phyloP scores from a whole-genome alignment of 1,139 yeast species.

The Suhomyces kunorum region DNA sequence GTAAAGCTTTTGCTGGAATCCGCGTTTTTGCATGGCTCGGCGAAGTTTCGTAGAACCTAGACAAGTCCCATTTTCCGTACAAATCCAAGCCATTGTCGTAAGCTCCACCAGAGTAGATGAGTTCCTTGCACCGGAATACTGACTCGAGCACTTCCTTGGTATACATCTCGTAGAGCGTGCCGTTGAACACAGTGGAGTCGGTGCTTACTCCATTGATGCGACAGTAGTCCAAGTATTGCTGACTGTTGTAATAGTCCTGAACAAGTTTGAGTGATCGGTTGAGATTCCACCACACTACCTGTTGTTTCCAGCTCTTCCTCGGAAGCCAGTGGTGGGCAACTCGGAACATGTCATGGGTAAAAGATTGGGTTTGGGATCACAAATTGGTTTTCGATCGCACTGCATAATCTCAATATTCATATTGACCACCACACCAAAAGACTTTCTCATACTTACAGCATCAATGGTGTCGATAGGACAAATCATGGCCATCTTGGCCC shows the following conservation, averaged over 20 bases:
- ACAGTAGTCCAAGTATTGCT: constrained; percentile 35
- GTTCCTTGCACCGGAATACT: constrained; percentile 44
- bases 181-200: constrained; percentile 56
- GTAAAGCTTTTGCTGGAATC: constrained; percentile 11
- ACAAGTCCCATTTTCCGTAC: constrained; percentile 58
- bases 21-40: constrained; percentile 2
- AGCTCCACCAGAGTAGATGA: constrained; percentile 58
- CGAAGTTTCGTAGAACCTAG: constrained; percentile 23
- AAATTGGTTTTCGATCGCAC: constrained; percentile 2
- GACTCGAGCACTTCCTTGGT: constrained; percentile 49
- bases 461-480: constrained; percentile 3
- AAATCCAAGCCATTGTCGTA: constrained; percentile 76
- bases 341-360: background rate
- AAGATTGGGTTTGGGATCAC: background rate
- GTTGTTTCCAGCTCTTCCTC: background rate
- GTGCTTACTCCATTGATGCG: constrained; percentile 22
- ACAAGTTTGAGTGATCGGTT: background rate
- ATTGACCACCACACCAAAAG: background rate
- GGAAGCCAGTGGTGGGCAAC: background rate
- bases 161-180: constrained; percentile 68
- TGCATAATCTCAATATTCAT: too few species aligned
- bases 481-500: constrained; percentile 8
- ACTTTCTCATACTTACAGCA: background rate
- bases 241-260: constrained; percentile 15
- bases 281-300: background rate